Conservation (phyloP, 2,329 filamentous ascomycete species). For the Neofusicoccum cordaticola region DNA sequence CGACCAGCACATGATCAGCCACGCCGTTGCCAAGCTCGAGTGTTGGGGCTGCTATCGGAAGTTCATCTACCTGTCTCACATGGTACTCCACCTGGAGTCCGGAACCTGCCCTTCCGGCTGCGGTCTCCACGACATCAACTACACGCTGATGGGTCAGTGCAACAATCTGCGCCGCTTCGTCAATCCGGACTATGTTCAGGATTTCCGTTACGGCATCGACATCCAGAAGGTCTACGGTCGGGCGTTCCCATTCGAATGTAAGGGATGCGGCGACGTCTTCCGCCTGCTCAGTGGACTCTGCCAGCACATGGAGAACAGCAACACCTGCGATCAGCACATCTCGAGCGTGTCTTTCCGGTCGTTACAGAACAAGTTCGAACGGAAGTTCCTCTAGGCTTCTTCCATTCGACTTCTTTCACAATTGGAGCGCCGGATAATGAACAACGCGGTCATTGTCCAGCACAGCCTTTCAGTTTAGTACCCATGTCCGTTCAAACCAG, state of each 20-base stretch:
- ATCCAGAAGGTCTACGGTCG: not conserved
- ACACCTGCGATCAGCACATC: not conserved
- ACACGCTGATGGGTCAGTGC: not conserved
- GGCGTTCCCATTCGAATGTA: not conserved
- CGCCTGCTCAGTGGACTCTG: not conserved
- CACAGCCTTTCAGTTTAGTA: no score
- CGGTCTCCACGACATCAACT: not conserved
- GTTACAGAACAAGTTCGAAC: not conserved
- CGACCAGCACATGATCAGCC: not conserved
- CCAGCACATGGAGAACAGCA: not conserved
- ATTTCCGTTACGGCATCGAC: not conserved
- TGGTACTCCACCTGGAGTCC: conserved; percentile 6
- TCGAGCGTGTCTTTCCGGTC: not conserved
- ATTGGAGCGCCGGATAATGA: no score
- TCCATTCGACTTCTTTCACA: no score
- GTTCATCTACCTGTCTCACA: not conserved
- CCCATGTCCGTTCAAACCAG: no score
- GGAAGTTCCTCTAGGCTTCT: not conserved
- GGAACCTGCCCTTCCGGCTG: conserved; percentile 1
- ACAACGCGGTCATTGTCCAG: no score
- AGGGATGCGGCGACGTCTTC: not conserved
- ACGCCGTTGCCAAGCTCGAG: not conserved
- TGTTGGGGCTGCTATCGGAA: conserved; percentile 2
- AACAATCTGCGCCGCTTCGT: not conserved
- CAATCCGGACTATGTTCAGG: not conserved